Evolutionary conservation across 2,329 filamentous ascomycete species (phyloP).

Genomic region (Hymenoscyphus fructigenus): DNA sequence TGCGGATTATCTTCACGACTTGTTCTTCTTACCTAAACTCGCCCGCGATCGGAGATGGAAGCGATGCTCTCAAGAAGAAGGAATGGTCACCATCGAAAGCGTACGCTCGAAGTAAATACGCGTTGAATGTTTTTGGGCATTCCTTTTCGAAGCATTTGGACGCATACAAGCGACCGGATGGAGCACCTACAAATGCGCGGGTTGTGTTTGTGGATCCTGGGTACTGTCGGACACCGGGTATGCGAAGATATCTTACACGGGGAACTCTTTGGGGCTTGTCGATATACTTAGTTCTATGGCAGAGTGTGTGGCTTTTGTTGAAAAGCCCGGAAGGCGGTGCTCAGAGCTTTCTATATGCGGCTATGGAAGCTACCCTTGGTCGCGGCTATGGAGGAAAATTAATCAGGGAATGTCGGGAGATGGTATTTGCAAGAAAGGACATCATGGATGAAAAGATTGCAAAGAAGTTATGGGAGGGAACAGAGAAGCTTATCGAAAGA

Average conservation of each 20-base stretch:
- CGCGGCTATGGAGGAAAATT: conserved; percentile 66
- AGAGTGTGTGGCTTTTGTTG: conserved; percentile 81
- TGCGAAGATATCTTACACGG: conserved; percentile 79
- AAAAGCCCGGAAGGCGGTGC: conserved; percentile 83
- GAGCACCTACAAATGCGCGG: conserved; percentile 75
- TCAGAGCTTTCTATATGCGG: conserved; percentile 81
- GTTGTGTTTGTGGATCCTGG: conserved; percentile 89
- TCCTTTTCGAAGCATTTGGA: conserved; percentile 93
- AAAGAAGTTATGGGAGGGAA: conserved; percentile 87
- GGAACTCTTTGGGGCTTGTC: conserved; percentile 79
- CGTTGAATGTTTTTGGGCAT: conserved; percentile 83
- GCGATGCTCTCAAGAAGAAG: conserved; percentile 43
- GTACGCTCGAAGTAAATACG: conserved; percentile 69
- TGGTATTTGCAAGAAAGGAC: conserved; percentile 70
- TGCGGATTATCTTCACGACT: conserved; percentile 81
- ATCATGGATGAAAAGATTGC: conserved; percentile 76
- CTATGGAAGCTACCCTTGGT: conserved; percentile 74
- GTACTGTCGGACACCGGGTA: conserved; percentile 80
- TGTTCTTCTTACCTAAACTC: conserved; percentile 87
- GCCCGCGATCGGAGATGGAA: conserved; percentile 59
- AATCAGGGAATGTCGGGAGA: conserved; percentile 84
- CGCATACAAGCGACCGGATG: conserved; percentile 79
- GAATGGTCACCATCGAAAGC: conserved; percentile 56
- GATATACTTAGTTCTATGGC: conserved; percentile 75
- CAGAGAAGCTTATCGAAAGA: conserved; percentile 77